Evolutionary conservation across 192 early-diverging fungal species (phyloP).

Genomic region (Podila epigama): DNA sequence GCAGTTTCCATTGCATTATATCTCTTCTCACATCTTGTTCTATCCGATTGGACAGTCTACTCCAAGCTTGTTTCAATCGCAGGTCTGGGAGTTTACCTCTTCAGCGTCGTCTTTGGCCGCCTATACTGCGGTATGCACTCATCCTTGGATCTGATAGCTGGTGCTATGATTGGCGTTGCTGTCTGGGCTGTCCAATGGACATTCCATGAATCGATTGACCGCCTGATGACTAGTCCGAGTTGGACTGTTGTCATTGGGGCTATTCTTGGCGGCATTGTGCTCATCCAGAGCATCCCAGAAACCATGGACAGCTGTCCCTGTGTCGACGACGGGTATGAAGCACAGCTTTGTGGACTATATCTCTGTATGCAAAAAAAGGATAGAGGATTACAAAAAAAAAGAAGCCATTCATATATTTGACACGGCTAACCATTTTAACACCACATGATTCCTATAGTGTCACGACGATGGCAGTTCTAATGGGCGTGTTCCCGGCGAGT

Average conservation of each 20-base stretch:
- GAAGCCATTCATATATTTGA: no score
- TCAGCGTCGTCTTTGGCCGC: constrained; percentile 73
- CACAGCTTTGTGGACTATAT: neutral
- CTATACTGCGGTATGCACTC: constrained; percentile 92
- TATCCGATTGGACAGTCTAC: constrained; percentile 46
- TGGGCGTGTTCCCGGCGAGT: constrained; percentile 44
- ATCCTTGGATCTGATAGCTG: constrained; percentile 52
- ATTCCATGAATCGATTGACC: constrained; percentile 40
- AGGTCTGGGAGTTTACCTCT: constrained; percentile 55
- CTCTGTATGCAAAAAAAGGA: no score
- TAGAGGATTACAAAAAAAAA: no score
- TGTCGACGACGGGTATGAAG: constrained; percentile 66
- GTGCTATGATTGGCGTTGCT: constrained; percentile 60
- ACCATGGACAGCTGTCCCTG: constrained; percentile 77
- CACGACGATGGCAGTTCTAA: constrained; percentile 42
- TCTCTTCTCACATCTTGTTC: constrained; percentile 53
- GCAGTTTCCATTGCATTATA: constrained; percentile 74
- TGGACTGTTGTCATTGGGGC: constrained; percentile 29
- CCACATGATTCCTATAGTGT: constrained; percentile 5
- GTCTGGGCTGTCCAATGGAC: constrained; percentile 69
- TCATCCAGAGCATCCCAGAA: constrained; percentile 60
- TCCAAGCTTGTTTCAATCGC: constrained; percentile 36
- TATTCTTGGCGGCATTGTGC: constrained; percentile 22
- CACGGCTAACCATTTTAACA: neutral
- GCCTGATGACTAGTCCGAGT: constrained; percentile 34